Conservation (phyloP, 805 yeast genomes). For the Cyberlindnera meyerae region DNA sequence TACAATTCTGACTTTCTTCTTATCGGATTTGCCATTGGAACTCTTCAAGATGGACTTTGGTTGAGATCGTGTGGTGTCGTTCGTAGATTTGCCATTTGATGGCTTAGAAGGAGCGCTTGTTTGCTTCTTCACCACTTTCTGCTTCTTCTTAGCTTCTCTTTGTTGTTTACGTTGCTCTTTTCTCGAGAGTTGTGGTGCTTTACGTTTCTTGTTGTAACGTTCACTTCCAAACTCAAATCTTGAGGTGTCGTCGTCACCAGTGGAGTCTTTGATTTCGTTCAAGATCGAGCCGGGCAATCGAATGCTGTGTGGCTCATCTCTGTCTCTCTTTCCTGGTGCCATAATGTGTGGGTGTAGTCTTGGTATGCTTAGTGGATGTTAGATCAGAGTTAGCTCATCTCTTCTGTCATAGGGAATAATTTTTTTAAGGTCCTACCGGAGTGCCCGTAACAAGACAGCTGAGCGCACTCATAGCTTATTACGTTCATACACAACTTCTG, state of each 20-base stretch:
- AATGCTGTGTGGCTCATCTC: conserved; percentile 37
- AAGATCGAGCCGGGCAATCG: conserved; percentile 50
- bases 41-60: conserved; percentile 11
- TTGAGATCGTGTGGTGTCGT: conserved; percentile 2
- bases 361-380: not conserved
- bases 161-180: conserved; percentile 40
- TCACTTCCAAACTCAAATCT: conserved; percentile 25
- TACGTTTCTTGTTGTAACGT: conserved; percentile 32
- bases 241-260: conserved; percentile 31
- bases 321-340: conserved; percentile 10
- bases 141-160: conserved; percentile 31
- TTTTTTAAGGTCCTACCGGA: not conserved
- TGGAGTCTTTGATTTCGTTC: conserved; percentile 43
- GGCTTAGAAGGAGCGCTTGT: too few relatives aligned
- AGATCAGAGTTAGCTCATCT: too few relatives aligned
- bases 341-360: conserved; percentile 1
- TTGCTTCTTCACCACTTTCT: conserved; percentile 13
- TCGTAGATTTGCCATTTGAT: too few relatives aligned
- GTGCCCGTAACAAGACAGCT: too few relatives aligned
- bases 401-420: not conserved
- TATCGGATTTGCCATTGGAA: too few relatives aligned
- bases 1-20: conserved; percentile 6
- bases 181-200: conserved; percentile 31
- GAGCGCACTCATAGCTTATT: too few relatives aligned
- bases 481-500: too few relatives aligned